Conservation (phyloP, 306 rosid species). For the Castanea mollissima region DNA sequence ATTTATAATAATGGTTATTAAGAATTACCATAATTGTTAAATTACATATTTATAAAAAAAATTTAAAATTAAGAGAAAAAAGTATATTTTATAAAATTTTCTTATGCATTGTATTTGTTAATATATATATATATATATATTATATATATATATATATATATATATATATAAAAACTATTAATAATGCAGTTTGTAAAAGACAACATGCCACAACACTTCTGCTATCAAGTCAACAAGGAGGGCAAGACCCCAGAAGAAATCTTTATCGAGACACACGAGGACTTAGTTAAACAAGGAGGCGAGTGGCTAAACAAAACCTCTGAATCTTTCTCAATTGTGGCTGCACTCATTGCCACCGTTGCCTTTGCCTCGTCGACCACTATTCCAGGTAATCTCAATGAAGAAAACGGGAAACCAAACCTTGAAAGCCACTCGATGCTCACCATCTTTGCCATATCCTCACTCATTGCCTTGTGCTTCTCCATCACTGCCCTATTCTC, state of each 20-base stretch:
- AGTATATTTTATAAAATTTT: no score
- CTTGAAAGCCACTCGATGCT: conserved; percentile 13
- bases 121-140: no score
- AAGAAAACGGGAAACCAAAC: conserved; percentile 8
- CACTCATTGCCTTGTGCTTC: conserved; percentile 29
- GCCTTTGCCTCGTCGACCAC: conserved; percentile 42
- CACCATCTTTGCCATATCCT: conserved; percentile 23
- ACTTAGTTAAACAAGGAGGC: conserved; percentile 16
- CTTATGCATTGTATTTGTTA: no score
- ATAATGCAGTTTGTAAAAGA: conserved; percentile 43
- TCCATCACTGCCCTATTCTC: conserved; percentile 27
- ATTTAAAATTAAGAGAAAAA: no score
- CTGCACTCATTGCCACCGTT: conserved; percentile 52
- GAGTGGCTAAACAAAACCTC: conserved; percentile 47
- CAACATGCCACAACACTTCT: conserved; percentile 31
- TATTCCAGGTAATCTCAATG: conserved; percentile 24
- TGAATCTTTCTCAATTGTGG: conserved; percentile 50
- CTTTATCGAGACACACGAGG: conserved; percentile 34
- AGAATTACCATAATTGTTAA: no score
- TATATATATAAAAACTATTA: no score
- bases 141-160: no score
- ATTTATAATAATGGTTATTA: no score
- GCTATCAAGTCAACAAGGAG: conserved; percentile 20
- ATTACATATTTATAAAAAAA: no score
- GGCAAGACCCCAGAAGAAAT: conserved; percentile 35